Conservation (phyloP, 2,329 filamentous ascomycete genomes). For the Lasiodiplodia citricola region DNA sequence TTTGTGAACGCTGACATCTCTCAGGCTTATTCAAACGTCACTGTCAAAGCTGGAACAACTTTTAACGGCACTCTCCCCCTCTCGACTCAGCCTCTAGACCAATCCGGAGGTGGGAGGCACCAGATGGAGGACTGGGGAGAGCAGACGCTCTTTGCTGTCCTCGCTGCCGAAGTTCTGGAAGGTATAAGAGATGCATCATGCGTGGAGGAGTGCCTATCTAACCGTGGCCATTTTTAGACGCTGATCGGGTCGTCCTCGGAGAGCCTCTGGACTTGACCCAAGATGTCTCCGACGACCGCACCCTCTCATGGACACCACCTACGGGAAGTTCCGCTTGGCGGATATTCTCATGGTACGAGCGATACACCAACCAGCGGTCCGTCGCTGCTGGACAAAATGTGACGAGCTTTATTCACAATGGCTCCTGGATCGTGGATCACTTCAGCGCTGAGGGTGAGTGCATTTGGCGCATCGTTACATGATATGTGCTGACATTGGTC, state of each 20-base stretch:
- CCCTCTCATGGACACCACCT: conserved; percentile 30
- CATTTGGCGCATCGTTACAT: conserved; percentile 18
- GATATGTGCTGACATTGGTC: neutral
- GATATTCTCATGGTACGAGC: conserved; percentile 32
- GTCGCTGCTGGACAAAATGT: conserved; percentile 32
- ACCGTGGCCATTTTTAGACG: too few species aligned
- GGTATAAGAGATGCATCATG: neutral
- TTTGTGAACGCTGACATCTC: neutral
- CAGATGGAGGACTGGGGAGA: conserved; percentile 29
- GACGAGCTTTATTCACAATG: conserved; percentile 38
- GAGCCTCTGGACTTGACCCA: conserved; percentile 30
- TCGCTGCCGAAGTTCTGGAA: conserved; percentile 26
- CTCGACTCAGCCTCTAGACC: conserved; percentile 19
- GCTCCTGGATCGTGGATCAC: conserved; percentile 42
- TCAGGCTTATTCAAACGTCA: conserved; percentile 27
- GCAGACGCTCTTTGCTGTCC: conserved; percentile 29
- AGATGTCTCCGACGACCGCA: conserved; percentile 24
- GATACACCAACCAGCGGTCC: conserved; percentile 31
- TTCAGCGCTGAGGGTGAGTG: conserved; percentile 36
- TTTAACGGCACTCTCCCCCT: conserved; percentile 29
- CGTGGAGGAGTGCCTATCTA: too few species aligned
- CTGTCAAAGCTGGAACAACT: conserved; percentile 25
- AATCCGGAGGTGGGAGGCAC: conserved; percentile 29
- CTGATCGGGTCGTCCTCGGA: neutral
- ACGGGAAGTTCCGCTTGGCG: conserved; percentile 29